Evolutionary conservation across 2,329 filamentous ascomycete genomes (phyloP), one percentile per base, ranked within the genome.

Genomic region (Alternaria gansuensis): DNA sequence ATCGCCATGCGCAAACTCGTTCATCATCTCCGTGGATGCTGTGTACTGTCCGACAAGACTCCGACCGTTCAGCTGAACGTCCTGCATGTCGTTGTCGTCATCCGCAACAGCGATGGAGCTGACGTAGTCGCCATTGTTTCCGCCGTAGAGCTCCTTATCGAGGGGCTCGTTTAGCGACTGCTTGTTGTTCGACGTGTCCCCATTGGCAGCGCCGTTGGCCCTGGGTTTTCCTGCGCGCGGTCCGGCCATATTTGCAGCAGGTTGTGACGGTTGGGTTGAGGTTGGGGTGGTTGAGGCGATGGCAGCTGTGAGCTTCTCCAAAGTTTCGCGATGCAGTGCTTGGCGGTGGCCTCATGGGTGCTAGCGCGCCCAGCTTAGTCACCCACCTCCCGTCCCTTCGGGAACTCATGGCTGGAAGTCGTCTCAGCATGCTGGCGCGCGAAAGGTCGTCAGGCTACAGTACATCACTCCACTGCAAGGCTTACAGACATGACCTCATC

Each of bases 1-100:
- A 41, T 91, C 93, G 54, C 93, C 93, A 53, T 87, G 88, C 24
- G 94, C 89, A 79, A 97, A 96, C 80, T 99, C 95, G 75, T 97
- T 92, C 75, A 99, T 93, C 80, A 97, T 92, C 50, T 91, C 88
- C 68, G 87, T 90, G 37, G 93, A 94, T 26, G 95, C 95, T 34
- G 95, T 99, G 80, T 99, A 99, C 79, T 98, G 95, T 64, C 93
- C 94, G 33, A 97, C 90, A 60, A 99, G 83, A 60, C 92, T 87
- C 71, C 90, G 87, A 68, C 91, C 88, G 69, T 77, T 82, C 44
- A 82, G 76, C n/a, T 82, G 88, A 56, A 81, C 87, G 77, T 89
- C 91, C 49, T 86, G 86, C 86, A 92, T 92, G 71, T 90, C 88
- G 66, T 93, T 90, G 59, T 92, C 91, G 54, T 89, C 90, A 74